phyloP scores from a whole-genome alignment of 2,329 filamentous ascomycete species.

The Cucurbitaria berberidis region DNA sequence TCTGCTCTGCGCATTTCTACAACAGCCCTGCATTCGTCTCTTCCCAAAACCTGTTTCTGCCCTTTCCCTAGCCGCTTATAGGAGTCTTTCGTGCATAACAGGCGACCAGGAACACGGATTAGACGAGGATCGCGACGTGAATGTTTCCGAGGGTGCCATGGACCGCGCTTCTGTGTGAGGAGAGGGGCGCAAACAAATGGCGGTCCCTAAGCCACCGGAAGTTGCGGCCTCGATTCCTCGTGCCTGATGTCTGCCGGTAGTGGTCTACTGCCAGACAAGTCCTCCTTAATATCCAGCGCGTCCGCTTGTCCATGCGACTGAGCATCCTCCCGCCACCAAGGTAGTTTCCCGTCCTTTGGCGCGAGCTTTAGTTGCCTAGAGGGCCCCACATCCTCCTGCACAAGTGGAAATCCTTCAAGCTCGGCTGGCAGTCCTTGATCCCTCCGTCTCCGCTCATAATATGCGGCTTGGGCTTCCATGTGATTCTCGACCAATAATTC shows the following conservation, averaged over 20 bases:
- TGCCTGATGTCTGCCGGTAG: conserved; percentile 13
- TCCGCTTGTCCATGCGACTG: conserved; percentile 16
- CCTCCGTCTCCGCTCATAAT: conserved; percentile 36
- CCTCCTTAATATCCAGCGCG: conserved; percentile 6
- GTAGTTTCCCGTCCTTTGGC: conserved; percentile 29
- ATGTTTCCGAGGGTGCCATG: background rate
- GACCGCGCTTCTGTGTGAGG: background rate
- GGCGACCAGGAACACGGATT: background rate
- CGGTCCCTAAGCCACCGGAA: conserved; percentile 9
- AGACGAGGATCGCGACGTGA: background rate
- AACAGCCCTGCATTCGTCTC: background rate
- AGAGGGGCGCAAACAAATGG: background rate
- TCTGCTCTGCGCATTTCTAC: background rate
- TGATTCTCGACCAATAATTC: conserved; percentile 79
- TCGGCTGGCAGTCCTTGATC: conserved; percentile 43
- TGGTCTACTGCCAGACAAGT: background rate
- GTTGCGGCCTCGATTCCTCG: conserved; percentile 6
- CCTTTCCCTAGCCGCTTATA: background rate
- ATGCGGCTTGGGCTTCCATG: conserved; percentile 70
- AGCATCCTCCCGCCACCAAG: conserved; percentile 45
- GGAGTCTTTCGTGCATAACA: background rate
- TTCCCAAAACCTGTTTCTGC: background rate
- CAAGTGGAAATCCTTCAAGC: conserved; percentile 35
- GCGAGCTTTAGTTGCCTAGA: conserved; percentile 40
- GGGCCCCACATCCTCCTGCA: conserved; percentile 47